Percentiles rank a stretch among this genome's conserved stretches.
Evolutionary conservation across 2,329 filamentous ascomycete genomes (phyloP).

Genomic region (Venturia oleaginea): DNA sequence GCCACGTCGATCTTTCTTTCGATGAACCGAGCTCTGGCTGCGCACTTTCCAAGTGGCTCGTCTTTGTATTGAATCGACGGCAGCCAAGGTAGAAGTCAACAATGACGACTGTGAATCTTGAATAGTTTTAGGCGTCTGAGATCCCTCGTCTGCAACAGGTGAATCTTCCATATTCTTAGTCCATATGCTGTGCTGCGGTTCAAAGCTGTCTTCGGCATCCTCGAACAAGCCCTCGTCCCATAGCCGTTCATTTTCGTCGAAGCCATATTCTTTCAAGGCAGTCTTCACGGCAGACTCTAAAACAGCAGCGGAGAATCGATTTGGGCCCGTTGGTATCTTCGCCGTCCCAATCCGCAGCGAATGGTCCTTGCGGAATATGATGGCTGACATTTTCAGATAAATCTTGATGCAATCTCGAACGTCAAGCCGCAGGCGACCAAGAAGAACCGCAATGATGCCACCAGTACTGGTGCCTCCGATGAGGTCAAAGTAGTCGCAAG

Average conservation of each 20-base stretch:
- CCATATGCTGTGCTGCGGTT: slow-evolving; percentile 28
- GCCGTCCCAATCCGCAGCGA: slow-evolving; percentile 21
- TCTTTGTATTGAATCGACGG: slow-evolving; percentile 4
- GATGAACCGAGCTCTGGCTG: slow-evolving; percentile 25
- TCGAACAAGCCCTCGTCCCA: slow-evolving; percentile 33
- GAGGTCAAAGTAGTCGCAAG: slow-evolving; percentile 20
- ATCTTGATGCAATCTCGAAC: slow-evolving; percentile 13
- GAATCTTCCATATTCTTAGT: slow-evolving; percentile 18
- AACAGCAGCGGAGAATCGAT: slow-evolving; percentile 28
- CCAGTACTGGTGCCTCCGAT: slow-evolving; percentile 21
- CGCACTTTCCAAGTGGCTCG: slow-evolving; percentile 28
- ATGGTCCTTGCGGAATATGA: slow-evolving; percentile 21
- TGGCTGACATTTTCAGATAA: slow-evolving; percentile 15
- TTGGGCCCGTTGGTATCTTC: slow-evolving; percentile 28
- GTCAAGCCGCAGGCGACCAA: slow-evolving; percentile 14
- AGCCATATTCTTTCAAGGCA: slow-evolving; percentile 25
- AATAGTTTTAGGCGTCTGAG: not conserved
- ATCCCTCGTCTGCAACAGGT: not conserved
- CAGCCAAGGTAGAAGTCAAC: not conserved
- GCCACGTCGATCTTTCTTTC: slow-evolving; percentile 24
- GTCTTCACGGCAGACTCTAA: slow-evolving; percentile 29
- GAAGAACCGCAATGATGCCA: slow-evolving; percentile 16
- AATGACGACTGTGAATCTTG: not conserved
- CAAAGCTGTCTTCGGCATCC: slow-evolving; percentile 22
- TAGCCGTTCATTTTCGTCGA: slow-evolving; percentile 29